Evolutionary conservation across 208 protist species (phyloP).

Genomic region (Crithidia acanthocephali): DNA sequence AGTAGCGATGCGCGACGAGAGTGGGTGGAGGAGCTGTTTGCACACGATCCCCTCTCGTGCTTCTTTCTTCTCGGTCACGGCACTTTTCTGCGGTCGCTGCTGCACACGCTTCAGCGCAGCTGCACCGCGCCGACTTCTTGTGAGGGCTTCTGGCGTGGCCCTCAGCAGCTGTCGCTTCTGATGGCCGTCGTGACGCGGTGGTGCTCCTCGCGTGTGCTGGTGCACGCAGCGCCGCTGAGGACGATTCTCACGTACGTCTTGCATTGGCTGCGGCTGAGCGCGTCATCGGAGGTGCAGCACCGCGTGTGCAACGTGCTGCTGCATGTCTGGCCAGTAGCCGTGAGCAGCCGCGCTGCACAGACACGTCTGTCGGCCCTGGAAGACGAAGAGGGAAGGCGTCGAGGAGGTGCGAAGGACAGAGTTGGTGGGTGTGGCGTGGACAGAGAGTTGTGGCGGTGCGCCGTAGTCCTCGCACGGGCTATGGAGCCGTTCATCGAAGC

Average conservation of each 20-base stretch:
- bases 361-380: background rate
- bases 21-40: background rate
- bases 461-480: slow-evolving; percentile 29
- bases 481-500: slow-evolving; percentile 38
- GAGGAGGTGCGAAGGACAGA: background rate
- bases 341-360: background rate
- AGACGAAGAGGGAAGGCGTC: background rate
- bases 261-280: slow-evolving; percentile 10
- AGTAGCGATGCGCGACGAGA: background rate
- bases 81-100: slow-evolving; percentile 30
- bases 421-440: background rate
- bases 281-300: background rate
- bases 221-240: slow-evolving; percentile 1
- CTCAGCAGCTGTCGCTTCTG: slow-evolving; percentile 24
- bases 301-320: slow-evolving; percentile 55
- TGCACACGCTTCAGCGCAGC: slow-evolving; percentile 18
- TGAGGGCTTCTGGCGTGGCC: slow-evolving; percentile 10
- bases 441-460: slow-evolving; percentile 15
- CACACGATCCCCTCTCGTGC: slow-evolving; percentile 7
- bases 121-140: slow-evolving; percentile 10
- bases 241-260: slow-evolving; percentile 23
- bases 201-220: slow-evolving; percentile 27
- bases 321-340: slow-evolving; percentile 47
- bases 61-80: slow-evolving; percentile 19
- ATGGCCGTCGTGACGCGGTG: slow-evolving; percentile 13